phyloP scores from a whole-genome alignment of 1,284 basidiomycete genomes.

The Schizophyllum amplum region DNA sequence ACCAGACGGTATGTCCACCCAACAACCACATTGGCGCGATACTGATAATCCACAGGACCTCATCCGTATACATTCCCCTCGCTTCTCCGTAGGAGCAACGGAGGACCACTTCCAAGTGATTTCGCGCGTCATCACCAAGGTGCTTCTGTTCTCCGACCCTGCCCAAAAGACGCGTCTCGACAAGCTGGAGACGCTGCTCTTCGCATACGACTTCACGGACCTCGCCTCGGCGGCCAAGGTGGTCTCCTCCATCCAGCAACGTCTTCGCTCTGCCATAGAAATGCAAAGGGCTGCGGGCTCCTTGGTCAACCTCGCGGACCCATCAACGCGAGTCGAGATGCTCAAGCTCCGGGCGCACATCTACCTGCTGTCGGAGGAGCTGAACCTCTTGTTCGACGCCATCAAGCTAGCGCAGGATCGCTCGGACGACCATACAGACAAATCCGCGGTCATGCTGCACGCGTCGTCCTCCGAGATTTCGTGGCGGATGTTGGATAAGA shows the following conservation, averaged over 20 bases:
- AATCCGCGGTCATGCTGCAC: slow-evolving; percentile 77
- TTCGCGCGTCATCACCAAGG: slow-evolving; percentile 82
- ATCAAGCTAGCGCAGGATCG: slow-evolving; percentile 79
- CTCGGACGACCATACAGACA: slow-evolving; percentile 62
- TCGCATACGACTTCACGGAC: slow-evolving; percentile 89
- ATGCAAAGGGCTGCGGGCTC: slow-evolving; percentile 46
- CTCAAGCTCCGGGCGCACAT: slow-evolving; percentile 74
- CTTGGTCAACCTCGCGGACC: slow-evolving; percentile 28
- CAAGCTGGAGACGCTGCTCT: slow-evolving; percentile 77
- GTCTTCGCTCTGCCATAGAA: slow-evolving; percentile 64
- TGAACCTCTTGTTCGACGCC: slow-evolving; percentile 85
- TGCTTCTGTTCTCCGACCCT: slow-evolving; percentile 85
- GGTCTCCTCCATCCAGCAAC: slow-evolving; percentile 68
- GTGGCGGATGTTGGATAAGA: slow-evolving; percentile 87
- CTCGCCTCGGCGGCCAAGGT: slow-evolving; percentile 59
- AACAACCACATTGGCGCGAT: neutral
- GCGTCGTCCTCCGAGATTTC: slow-evolving; percentile 84
- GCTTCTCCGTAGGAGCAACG: slow-evolving; percentile 85
- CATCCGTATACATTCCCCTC: slow-evolving; percentile 73
- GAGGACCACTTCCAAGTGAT: slow-evolving; percentile 83
- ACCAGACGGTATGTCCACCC: slow-evolving; percentile 59
- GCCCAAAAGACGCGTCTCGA: slow-evolving; percentile 71
- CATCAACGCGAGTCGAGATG: slow-evolving; percentile 45
- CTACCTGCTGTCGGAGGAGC: slow-evolving; percentile 69
- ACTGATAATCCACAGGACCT: slow-evolving; percentile 51